Base-by-base conservation (phyloP, 2,329 filamentous ascomycete genomes). In the Tolypocladium guangdongense region DNA sequence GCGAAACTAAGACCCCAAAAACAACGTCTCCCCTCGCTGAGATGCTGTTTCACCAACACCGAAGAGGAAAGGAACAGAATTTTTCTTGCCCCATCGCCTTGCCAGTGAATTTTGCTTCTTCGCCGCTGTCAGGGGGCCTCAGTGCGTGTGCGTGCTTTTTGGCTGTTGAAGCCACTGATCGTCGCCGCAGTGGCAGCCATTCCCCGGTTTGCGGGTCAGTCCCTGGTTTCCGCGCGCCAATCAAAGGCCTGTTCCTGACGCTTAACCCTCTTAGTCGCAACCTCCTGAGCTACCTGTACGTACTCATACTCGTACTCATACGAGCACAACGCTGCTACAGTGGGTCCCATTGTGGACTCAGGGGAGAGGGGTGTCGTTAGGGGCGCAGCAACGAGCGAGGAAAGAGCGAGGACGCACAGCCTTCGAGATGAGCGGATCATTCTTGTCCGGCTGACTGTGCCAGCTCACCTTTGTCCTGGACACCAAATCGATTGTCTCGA, bases 241-340 rank as follows among this genome's bases (percentile, higher is more conserved):
- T 74, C 56, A 64, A n/a, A 59, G 35, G 20, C 36, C 58, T 64
- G 70, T 72, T 57, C 69, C 68, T 73, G 69, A 57, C 62, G 63
- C 71, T 70, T 68, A 61, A 51, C 68, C 63, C 7, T 50, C 57
- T 60, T 6, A 22, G 49, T n/a, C 43, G 14, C 20, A 39, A 24
- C 54, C n/a, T 20, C 3, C 27, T 27, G 27, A 3, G 27, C 7
- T 51, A 37, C 49, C 49, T 37, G n/a, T n/a, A n/a, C n/a, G n/a
- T n/a, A n/a, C n/a, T n/a, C n/a, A n/a, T n/a, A n/a, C n/a, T n/a
- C n/a, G n/a, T n/a, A n/a, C n/a, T n/a, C n/a, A n/a, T n/a, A n/a
- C n/a, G n/a, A n/a, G n/a, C n/a, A n/a, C n/a, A n/a, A n/a, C n/a
- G n/a, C n/a, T n/a, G n/a, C n/a, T n/a, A n/a, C n/a, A n/a, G n/a